Evolutionary conservation across 164 flowering plant genomes (phyloP).

Genomic region (Aristolochia californica): DNA sequence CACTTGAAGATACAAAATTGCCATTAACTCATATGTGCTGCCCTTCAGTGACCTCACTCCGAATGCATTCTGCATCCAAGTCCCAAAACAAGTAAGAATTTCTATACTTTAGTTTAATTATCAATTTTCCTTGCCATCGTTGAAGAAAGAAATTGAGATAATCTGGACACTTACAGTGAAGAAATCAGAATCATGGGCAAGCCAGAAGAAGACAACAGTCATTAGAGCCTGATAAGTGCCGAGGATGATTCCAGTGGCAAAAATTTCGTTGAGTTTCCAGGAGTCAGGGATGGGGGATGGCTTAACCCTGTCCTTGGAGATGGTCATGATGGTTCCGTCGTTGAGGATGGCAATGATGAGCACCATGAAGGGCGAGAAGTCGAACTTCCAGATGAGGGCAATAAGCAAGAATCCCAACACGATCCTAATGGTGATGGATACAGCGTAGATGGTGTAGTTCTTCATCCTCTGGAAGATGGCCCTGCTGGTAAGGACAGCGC

Average conservation of each 20-base stretch:
- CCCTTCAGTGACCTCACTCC: slow-evolving; percentile 16
- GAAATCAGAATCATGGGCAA: slow-evolving; percentile 18
- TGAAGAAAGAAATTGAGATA: background rate
- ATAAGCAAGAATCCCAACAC: slow-evolving; percentile 33
- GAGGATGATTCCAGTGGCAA: slow-evolving; percentile 31
- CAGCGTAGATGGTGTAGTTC: slow-evolving; percentile 36
- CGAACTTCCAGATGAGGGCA: slow-evolving; percentile 35
- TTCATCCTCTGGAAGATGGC: slow-evolving; percentile 34
- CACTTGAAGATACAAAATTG: slow-evolving; percentile 23
- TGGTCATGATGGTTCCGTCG: slow-evolving; percentile 38
- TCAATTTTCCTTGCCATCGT: background rate
- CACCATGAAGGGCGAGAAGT: slow-evolving; percentile 36
- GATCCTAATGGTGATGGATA: slow-evolving; percentile 31
- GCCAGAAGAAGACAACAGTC: slow-evolving; percentile 33
- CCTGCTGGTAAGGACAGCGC: slow-evolving; percentile 25
- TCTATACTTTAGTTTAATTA: background rate
- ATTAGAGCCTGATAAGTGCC: slow-evolving; percentile 28
- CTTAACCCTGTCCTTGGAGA: slow-evolving; percentile 31
- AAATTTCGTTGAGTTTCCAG: slow-evolving; percentile 33
- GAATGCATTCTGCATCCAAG: slow-evolving; percentile 16
- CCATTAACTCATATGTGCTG: slow-evolving; percentile 13
- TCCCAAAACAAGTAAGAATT: background rate
- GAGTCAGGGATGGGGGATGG: slow-evolving; percentile 36
- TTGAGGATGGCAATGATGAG: slow-evolving; percentile 31
- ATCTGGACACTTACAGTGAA: slow-evolving; percentile 17